Percentiles rank a stretch among this genome's conserved stretches.
phyloP scores from a whole-genome alignment of 2,329 filamentous ascomycete genomes.

The Pezicula radicicola region DNA sequence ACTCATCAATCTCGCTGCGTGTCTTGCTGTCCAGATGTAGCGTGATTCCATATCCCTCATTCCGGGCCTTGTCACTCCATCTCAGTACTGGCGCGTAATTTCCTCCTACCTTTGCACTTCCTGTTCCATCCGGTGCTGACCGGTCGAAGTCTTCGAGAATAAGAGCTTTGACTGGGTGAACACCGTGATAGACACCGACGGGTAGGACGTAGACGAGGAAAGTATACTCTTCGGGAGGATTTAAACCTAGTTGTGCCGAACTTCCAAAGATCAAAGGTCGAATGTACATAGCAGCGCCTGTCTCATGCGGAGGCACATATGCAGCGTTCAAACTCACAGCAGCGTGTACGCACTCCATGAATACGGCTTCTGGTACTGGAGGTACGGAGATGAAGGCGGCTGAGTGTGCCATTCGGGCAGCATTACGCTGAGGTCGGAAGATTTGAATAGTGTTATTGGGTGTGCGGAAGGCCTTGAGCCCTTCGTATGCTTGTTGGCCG shows the following conservation, averaged over 20 bases:
- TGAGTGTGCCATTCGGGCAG: conserved; percentile 78
- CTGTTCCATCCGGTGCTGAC: conserved; percentile 85
- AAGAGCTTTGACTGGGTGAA: conserved; percentile 80
- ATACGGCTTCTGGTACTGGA: conserved; percentile 71
- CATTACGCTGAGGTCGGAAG: conserved; percentile 87
- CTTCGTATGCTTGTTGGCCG: conserved; percentile 95
- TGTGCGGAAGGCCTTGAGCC: conserved; percentile 91
- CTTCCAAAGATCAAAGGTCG: conserved; percentile 86
- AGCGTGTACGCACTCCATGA: conserved; percentile 72
- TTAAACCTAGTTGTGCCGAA: conserved; percentile 81
- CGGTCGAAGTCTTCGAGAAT: conserved; percentile 94
- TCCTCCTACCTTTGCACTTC: conserved; percentile 89
- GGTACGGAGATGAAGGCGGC: conserved; percentile 83
- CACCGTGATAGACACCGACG: conserved; percentile 91
- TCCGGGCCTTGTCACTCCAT: conserved; percentile 78
- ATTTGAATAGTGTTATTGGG: conserved; percentile 73
- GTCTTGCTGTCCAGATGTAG: conserved; percentile 86
- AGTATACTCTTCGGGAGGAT: conserved; percentile 85
- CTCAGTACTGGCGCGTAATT: conserved; percentile 93
- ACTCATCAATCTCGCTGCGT: conserved; percentile 88
- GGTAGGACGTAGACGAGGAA: conserved; percentile 89
- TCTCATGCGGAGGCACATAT: conserved; percentile 85
- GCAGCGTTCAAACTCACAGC: conserved; percentile 87
- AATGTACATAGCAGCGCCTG: conserved; percentile 89
- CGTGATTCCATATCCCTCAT: conserved; percentile 87